A percentile compares a stretch with the other conserved stretches of the same genome.
Evolutionary conservation across 768 basidiomycete species (phyloP).

Genomic region (Mycena filopes): DNA sequence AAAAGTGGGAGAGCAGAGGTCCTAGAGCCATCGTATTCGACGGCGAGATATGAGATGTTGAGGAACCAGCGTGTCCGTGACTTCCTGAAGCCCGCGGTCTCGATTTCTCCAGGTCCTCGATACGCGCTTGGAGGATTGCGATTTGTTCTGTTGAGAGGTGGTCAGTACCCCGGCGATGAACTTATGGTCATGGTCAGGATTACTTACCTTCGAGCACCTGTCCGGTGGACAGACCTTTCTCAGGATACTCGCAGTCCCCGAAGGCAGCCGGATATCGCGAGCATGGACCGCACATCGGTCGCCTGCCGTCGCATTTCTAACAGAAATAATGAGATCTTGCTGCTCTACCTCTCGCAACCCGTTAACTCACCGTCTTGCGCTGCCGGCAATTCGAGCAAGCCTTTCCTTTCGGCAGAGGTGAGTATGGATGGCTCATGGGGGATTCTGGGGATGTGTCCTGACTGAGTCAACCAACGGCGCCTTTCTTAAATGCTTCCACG

Average conservation of each 20-base stretch:
- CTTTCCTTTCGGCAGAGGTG: too few relatives aligned
- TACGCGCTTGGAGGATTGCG: slow-evolving; percentile 47
- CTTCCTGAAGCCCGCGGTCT: slow-evolving; percentile 2
- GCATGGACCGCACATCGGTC: slow-evolving; percentile 31
- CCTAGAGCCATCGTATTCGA: slow-evolving; percentile 23
- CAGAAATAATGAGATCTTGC: neutral
- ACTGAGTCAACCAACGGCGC: too few relatives aligned
- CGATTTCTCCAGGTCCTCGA: slow-evolving; percentile 46
- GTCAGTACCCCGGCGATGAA: neutral
- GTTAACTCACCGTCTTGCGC: too few relatives aligned
- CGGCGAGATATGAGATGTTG: neutral
- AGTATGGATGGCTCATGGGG: too few relatives aligned
- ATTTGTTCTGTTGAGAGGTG: slow-evolving; percentile 43
- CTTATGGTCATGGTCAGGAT: too few relatives aligned
- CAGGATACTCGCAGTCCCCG: slow-evolving; percentile 33
- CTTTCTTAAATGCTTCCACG: too few relatives aligned
- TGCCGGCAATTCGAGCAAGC: too few relatives aligned
- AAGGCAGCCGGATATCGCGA: slow-evolving; percentile 22
- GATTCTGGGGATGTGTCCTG: too few relatives aligned
- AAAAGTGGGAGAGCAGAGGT: slow-evolving; percentile 23
- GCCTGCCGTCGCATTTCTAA: slow-evolving; percentile 34
- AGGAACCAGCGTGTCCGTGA: neutral
- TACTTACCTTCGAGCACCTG: slow-evolving; percentile 22
- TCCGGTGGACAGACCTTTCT: slow-evolving; percentile 30
- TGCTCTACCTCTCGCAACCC: too few relatives aligned